Base-by-base conservation (phyloP, 768 basidiomycete species). In the Lentinus brumalis region DNA sequence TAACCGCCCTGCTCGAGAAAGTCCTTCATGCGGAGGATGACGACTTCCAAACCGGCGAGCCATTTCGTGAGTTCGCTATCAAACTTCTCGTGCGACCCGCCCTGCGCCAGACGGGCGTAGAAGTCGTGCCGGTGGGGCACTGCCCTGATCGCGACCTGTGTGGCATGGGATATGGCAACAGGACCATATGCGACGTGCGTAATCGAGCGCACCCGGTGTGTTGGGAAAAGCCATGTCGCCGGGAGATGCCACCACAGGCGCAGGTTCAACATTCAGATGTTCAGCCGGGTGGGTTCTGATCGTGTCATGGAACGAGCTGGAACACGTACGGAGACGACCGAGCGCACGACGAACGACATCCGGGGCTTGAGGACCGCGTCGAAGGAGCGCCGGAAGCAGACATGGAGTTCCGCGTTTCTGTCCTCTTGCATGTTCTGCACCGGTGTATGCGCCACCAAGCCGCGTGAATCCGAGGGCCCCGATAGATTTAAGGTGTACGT, bases 351-450 rank as follows among this genome's bases (percentile, higher is more conserved):
- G 70, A 88, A 88, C 0, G 83, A 77, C 69, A 89, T 87, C 71
- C 90, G 87, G 60, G 85, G 86, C 53, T 73, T 76, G 52, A 92
- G 78, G 16, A 89, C 84, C 55, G 79, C 78, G 62, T 92, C 88
- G 70, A 89, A 92, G 3, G 90, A 81, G 44, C 83, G 77, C 71
- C 81, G 83, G 77, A 92, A 91, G 72, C 89, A 90, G 59, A 81
- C 77, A 65, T 86, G 82, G 47, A 90, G 75, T 62, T 88, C 86
- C 1, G 79, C 68, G 29, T 67, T 67, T 16, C 72, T 73, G 66
- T 90, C 84, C 5, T 71, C 71, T 64, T 87, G 88, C 78, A 86
- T 83, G 66, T 85, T 79, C 70, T 86, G 82, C n/a, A 15, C 39
- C 46, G 35, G 35, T 3, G 35, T 35, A 35, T 35, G 35, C 7